These are phyloP conservation scores for Daldinia concentrica DNA, from an alignment of 495 filamentous ascomycete genomes.

Conservation along the genomic window DNA sequence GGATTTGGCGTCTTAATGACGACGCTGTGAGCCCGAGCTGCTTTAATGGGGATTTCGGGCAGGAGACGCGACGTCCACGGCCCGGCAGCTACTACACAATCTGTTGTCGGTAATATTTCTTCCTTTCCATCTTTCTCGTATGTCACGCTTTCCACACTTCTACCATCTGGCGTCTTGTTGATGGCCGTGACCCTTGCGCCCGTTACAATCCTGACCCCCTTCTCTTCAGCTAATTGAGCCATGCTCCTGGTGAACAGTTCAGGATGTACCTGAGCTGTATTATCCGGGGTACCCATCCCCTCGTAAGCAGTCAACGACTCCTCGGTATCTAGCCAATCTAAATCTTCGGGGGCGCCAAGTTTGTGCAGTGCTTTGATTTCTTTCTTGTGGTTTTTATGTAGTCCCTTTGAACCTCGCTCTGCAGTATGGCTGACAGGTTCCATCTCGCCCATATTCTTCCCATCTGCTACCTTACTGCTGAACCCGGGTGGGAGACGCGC, in stretches of 20 bases:
- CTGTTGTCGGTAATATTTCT: conserved; percentile 55
- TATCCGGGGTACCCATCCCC: conserved; percentile 68
- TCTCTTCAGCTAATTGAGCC: conserved; percentile 76
- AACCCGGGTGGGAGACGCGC: conserved; percentile 46
- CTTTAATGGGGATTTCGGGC: conserved; percentile 77
- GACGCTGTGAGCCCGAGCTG: conserved; percentile 81
- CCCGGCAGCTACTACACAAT: conserved; percentile 73
- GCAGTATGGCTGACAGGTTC: conserved; percentile 2
- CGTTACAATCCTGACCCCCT: conserved; percentile 71
- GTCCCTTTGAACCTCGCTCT: conserved; percentile 26
- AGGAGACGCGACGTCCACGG: conserved; percentile 81
- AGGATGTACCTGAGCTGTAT: conserved; percentile 88
- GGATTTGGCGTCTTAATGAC: conserved; percentile 68
- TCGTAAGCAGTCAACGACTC: conserved; percentile 69
- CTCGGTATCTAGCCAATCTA: conserved; percentile 77
- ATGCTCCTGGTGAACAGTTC: conserved; percentile 85
- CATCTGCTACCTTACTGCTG: conserved; percentile 1
- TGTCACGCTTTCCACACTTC: conserved; percentile 42
- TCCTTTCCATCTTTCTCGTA: conserved; percentile 67
- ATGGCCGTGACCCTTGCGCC: conserved; percentile 56
- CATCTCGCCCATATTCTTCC: conserved; percentile 36
- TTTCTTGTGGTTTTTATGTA: conserved; percentile 46
- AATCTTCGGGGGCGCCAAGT: conserved; percentile 64
- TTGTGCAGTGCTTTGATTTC: conserved; percentile 26
- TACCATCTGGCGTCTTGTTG: conserved; percentile 29